Evolutionary conservation across 1,284 basidiomycete species (phyloP), one percentile per base, ranked within the genome.

Genomic region (Inonotus obliquus): DNA sequence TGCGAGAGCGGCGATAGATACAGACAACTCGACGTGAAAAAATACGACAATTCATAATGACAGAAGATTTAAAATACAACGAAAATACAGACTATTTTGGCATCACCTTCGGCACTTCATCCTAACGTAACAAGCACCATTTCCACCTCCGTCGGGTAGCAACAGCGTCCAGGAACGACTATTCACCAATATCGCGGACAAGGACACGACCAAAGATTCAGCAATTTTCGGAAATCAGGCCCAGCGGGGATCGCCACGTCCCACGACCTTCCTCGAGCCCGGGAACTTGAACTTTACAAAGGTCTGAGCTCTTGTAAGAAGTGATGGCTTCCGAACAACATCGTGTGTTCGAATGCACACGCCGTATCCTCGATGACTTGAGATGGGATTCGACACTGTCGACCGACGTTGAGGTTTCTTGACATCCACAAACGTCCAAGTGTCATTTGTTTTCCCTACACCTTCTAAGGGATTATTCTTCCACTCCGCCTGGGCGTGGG

Each of bases 241-340:
- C 23, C 47, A 51, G 21, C 27, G 54, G 6, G 61, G 52, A 41
- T 63, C 61, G 25, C 62, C 59, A 25, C 62, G 62, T 53, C 62
- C 62, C 29, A 60, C 53, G 25, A 60, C 52, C 37, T 60, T 63
- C 54, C 37, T 60, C 47, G 62, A 63, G 17, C 57, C 57, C 48
- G 57, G 29, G 19, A 63, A 55, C 35, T 51, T 60, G 41, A 63
- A 23, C 52, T 55, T 60, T 38, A 60, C 27, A 5, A 60, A 27
- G 19, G 62, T 63, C 54, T 63, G 62, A n/a, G 62, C 62, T 4
- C 62, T 53, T 25, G 62, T 57, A 17, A 63, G 52, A 14, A 63
- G 45, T n/a, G 62, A 63, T 1, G 62, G 54, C 48, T 57, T 56
- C 41, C 17, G 41, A 21, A 17, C 17, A 7, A 53, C 13, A 35